These are phyloP conservation scores for Zalaria obscura DNA, from an alignment of 2,329 filamentous ascomycete genomes.

Conservation along the genomic window DNA sequence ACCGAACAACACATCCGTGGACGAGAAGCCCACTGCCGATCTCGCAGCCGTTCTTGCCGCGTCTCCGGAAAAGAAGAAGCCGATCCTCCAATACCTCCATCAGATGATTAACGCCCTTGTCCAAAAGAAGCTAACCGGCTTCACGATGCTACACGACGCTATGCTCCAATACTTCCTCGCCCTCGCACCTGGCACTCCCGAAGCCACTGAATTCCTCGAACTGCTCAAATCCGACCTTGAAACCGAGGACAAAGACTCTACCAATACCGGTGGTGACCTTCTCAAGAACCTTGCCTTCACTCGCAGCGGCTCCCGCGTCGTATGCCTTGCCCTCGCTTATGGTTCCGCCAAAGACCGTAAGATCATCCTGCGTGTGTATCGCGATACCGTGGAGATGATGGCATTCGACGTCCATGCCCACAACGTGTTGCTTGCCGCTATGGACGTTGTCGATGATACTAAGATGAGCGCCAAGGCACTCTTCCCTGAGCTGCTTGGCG, in stretches of 20 bases:
- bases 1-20: slow-evolving; percentile 24
- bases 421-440: slow-evolving; percentile 67
- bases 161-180: slow-evolving; percentile 95
- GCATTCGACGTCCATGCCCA: slow-evolving; percentile 68
- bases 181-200: slow-evolving; percentile 59
- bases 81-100: slow-evolving; percentile 73
- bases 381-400: slow-evolving; percentile 77
- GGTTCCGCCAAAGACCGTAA: slow-evolving; percentile 88
- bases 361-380: slow-evolving; percentile 74
- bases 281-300: slow-evolving; percentile 96
- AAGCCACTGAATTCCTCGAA: slow-evolving; percentile 78
- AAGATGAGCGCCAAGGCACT: slow-evolving; percentile 75
- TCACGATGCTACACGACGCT: slow-evolving; percentile 95
- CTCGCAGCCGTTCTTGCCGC: slow-evolving; percentile 60
- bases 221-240: slow-evolving; percentile 83
- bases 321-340: slow-evolving; percentile 69
- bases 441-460: slow-evolving; percentile 90
- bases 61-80: slow-evolving; percentile 70
- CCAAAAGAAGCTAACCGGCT: slow-evolving; percentile 92
- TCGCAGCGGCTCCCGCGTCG: slow-evolving; percentile 68
- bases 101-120: slow-evolving; percentile 84
- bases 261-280: slow-evolving; percentile 55
- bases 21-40: slow-evolving; percentile 39
- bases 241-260: slow-evolving; percentile 17
- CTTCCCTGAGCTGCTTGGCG: slow-evolving; percentile 70